These are phyloP conservation scores for Bryoglossum gracile DNA, from an alignment of 495 filamentous ascomycete genomes.

Conservation along the genomic window DNA sequence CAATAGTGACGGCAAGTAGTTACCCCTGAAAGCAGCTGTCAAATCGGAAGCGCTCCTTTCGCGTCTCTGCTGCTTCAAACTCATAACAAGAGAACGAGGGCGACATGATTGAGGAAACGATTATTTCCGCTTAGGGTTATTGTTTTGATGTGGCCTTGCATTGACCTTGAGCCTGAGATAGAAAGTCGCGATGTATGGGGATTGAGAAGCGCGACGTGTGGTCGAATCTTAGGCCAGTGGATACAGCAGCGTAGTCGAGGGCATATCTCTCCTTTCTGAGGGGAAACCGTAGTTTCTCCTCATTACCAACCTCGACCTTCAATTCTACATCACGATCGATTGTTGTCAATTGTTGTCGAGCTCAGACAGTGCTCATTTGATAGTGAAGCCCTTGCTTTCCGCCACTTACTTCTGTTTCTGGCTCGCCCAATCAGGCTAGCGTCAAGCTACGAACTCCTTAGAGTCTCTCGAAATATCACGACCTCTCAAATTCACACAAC, in stretches of 20 bases:
- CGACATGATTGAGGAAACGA: constrained; percentile 10
- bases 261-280: background rate
- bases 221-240: constrained; percentile 1
- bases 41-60: constrained; percentile 14
- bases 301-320: background rate
- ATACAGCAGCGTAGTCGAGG: constrained; percentile 8
- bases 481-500: background rate
- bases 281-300: constrained; percentile 1
- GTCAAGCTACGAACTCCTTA: background rate
- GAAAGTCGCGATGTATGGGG: constrained; percentile 21
- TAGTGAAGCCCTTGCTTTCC: too few species aligned
- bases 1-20: constrained; percentile 3
- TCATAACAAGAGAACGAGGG: constrained; percentile 20
- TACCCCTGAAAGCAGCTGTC: background rate
- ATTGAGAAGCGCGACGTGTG: constrained; percentile 20
- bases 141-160: constrained; percentile 24
- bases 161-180: constrained; percentile 5
- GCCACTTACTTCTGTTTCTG: background rate
- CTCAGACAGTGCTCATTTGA: too few species aligned
- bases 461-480: background rate
- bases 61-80: constrained; percentile 14
- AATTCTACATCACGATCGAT: background rate
- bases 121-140: constrained; percentile 20
- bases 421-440: background rate
- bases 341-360: too few species aligned